Evolutionary conservation across 352 stramenopile species (phyloP).

Genomic region (Globisporangium radiosum): DNA sequence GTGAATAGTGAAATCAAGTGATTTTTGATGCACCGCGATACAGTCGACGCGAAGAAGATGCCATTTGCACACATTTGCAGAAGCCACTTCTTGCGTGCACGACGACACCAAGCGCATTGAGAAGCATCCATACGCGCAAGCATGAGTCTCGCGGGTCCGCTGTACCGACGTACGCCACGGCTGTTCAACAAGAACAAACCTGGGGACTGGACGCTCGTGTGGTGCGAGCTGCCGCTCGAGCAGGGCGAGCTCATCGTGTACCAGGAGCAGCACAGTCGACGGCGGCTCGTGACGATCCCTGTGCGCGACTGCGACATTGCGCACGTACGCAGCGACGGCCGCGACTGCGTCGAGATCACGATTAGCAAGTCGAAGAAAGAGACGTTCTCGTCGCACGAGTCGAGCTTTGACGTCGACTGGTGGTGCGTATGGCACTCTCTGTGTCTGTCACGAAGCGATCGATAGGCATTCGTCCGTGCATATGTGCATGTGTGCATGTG

Average conservation of each 20-base stretch:
- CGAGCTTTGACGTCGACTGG: constrained; percentile 83
- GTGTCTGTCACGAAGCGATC: too few relatives aligned
- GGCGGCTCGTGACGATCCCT: constrained; percentile 39
- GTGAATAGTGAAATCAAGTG: neutral
- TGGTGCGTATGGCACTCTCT: constrained; percentile 33
- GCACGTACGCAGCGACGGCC: constrained; percentile 75
- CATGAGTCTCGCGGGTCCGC: constrained; percentile 62
- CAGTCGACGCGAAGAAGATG: neutral
- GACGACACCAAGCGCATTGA: neutral
- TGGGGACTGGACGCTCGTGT: constrained; percentile 75
- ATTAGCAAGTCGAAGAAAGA: constrained; percentile 68
- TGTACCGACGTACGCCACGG: constrained; percentile 65
- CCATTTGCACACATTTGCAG: too few relatives aligned
- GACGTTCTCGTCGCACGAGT: constrained; percentile 78
- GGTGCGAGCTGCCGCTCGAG: constrained; percentile 60
- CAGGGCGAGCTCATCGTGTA: constrained; percentile 69
- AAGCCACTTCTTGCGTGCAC: too few relatives aligned
- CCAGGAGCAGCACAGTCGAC: constrained; percentile 48
- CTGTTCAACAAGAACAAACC: constrained; percentile 67
- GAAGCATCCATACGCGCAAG: neutral
- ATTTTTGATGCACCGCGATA: neutral
- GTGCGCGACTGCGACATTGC: constrained; percentile 67
- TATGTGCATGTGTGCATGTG: too few relatives aligned
- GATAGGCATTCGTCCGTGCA: too few relatives aligned
- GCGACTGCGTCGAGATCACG: constrained; percentile 77